These are phyloP conservation scores for Ceriops tagal DNA, from an alignment of 345 rosid species.

Conservation along the genomic window DNA sequence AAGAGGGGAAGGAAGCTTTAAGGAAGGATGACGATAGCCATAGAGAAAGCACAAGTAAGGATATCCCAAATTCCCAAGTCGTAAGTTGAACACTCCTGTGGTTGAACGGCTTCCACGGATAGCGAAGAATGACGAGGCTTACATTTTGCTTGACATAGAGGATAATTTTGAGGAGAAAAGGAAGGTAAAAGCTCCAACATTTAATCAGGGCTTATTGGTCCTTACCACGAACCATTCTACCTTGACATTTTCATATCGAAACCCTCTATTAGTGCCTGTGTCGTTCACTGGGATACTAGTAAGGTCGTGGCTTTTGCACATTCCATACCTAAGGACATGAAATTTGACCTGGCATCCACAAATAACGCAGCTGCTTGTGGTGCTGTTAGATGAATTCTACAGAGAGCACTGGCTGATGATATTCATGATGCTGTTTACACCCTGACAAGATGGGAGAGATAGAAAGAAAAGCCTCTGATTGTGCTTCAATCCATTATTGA, in stretches of 20 bases:
- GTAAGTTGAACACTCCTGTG: not conserved
- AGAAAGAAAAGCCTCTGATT: slow-evolving; percentile 74
- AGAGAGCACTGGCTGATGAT: slow-evolving; percentile 74
- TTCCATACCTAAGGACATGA: slow-evolving; percentile 85
- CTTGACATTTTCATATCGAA: slow-evolving; percentile 75
- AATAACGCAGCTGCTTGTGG: slow-evolving; percentile 64
- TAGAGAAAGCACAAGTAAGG: slow-evolving; percentile 29
- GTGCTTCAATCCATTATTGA: slow-evolving; percentile 73
- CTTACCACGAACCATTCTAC: slow-evolving; percentile 84
- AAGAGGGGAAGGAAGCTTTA: slow-evolving; percentile 22
- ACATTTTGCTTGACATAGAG: slow-evolving; percentile 9
- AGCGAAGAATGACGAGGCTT: slow-evolving; percentile 12
- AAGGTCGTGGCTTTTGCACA: slow-evolving; percentile 86
- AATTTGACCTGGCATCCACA: slow-evolving; percentile 69
- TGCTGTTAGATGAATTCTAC: slow-evolving; percentile 66
- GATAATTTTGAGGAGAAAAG: slow-evolving; percentile 25
- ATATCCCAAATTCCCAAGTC: slow-evolving; percentile 4
- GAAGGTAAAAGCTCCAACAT: slow-evolving; percentile 60
- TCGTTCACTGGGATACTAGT: slow-evolving; percentile 76
- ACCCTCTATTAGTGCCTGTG: slow-evolving; percentile 78
- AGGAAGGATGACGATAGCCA: slow-evolving; percentile 22
- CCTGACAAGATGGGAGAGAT: slow-evolving; percentile 73
- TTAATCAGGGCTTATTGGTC: slow-evolving; percentile 79
- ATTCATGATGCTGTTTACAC: slow-evolving; percentile 66
- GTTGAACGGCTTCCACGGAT: slow-evolving; percentile 18